Evolutionary conservation across 2,329 filamentous ascomycete species (phyloP).

Genomic region (Chalaropsis thielavioides): DNA sequence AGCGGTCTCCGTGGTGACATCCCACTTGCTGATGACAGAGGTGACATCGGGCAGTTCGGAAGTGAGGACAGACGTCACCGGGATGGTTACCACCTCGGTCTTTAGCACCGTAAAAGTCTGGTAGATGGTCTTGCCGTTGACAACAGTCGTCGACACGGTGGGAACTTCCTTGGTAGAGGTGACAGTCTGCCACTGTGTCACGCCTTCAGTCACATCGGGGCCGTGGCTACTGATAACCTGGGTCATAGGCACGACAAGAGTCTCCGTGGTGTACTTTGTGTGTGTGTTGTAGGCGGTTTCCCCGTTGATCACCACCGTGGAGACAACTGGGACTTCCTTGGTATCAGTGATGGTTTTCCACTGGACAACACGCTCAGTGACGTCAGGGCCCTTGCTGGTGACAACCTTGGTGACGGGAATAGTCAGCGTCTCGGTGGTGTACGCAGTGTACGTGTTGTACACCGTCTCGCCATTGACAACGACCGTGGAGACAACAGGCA

Average conservation of each 20-base stretch:
- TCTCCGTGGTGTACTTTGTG: conserved; percentile 1
- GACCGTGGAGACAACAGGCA: not conserved
- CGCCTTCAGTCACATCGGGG: conserved; percentile 9
- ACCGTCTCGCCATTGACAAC: conserved; percentile 6
- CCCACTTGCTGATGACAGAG: not conserved
- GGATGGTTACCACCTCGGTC: conserved; percentile 8
- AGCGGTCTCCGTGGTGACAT: not conserved
- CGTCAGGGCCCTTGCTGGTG: conserved; percentile 10
- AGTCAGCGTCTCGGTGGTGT: not conserved
- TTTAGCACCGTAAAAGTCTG: not conserved
- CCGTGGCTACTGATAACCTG: conserved; percentile 5
- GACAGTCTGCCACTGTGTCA: conserved; percentile 4
- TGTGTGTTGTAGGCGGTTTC: not conserved
- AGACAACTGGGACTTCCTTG: not conserved
- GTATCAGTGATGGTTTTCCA: conserved; percentile 8
- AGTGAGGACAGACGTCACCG: not conserved
- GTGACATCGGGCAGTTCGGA: conserved; percentile 3
- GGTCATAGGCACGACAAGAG: not conserved
- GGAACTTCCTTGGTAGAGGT: conserved; percentile 8
- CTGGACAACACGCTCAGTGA: not conserved
- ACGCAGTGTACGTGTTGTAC: conserved; percentile 1
- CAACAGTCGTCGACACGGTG: conserved; percentile 1
- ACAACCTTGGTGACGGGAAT: conserved; percentile 6
- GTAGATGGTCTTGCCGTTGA: conserved; percentile 12
- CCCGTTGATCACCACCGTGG: not conserved